These are phyloP conservation scores for Fusarium humuli DNA, from an alignment of 2,329 filamentous ascomycete species.

Conservation along the genomic window DNA sequence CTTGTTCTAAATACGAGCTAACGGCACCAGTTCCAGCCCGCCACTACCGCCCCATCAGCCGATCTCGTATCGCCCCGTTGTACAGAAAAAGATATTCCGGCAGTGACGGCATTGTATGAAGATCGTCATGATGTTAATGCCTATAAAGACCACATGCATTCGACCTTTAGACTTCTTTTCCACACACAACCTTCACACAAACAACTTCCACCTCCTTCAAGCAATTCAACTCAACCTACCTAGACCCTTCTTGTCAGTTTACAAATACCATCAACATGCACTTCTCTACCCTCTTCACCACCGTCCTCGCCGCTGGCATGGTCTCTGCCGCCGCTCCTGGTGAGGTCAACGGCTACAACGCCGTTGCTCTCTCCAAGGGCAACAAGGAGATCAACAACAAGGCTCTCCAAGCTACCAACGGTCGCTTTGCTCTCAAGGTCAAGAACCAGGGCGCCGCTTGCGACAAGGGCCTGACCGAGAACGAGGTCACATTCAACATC, in stretches of 20 bases:
- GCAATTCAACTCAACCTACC: not conserved
- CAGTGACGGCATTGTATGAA: not conserved
- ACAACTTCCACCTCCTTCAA: not conserved
- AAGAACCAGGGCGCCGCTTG: conserved; percentile 62
- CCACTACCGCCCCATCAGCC: not conserved
- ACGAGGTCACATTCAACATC: conserved; percentile 62
- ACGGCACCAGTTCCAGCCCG: not conserved
- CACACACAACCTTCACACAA: not conserved
- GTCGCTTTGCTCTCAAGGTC: conserved; percentile 58
- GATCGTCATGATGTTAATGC: not conserved
- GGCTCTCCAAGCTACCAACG: conserved; percentile 57
- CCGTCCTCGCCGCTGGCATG: conserved; percentile 44
- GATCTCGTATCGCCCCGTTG: not conserved
- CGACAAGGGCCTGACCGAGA: conserved; percentile 45
- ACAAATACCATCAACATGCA: conserved; percentile 43
- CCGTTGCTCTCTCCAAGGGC: conserved; percentile 63
- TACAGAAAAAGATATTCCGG: not conserved
- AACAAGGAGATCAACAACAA: conserved; percentile 59
- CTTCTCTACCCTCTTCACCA: conserved; percentile 41
- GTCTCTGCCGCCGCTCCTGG: conserved; percentile 35
- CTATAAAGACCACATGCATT: not conserved
- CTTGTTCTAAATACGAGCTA: not conserved
- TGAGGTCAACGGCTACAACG: conserved; percentile 55
- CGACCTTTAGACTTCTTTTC: not conserved
- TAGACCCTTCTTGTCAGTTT: not conserved